Evolutionary conservation across 2,329 filamentous ascomycete species (phyloP).

Genomic region (Neurospora crassa): DNA sequence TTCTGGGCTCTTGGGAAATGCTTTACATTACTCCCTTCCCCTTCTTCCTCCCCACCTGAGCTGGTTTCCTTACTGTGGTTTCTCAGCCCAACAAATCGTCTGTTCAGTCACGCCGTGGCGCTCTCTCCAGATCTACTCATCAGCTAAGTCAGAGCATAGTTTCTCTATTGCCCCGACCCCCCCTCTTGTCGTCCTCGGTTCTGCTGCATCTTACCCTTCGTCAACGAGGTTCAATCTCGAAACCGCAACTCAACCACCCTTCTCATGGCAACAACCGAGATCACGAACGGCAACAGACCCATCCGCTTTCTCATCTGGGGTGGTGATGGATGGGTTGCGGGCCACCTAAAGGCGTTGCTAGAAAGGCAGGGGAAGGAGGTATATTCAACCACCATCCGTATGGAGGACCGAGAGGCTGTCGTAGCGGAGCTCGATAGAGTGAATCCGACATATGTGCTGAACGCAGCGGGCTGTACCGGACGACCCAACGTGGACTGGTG

Average conservation of each 20-base stretch:
- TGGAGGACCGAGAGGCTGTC: conserved; percentile 53
- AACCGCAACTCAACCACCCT: neutral
- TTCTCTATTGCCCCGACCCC: neutral
- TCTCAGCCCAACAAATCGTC: neutral
- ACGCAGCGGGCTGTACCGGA: conserved; percentile 56
- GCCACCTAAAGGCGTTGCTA: conserved; percentile 50
- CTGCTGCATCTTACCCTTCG: neutral
- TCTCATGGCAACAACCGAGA: conserved; percentile 22
- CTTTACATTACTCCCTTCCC: neutral
- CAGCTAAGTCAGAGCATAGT: neutral
- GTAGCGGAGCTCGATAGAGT: conserved; percentile 45
- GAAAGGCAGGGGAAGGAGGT: conserved; percentile 52
- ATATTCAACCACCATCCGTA: conserved; percentile 49
- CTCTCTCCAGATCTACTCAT: neutral
- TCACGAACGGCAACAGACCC: conserved; percentile 17
- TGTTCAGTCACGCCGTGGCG: neutral
- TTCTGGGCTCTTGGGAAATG: neutral
- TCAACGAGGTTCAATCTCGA: neutral
- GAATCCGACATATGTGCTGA: conserved; percentile 57
- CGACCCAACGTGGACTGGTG: conserved; percentile 64
- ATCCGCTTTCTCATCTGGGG: conserved; percentile 56
- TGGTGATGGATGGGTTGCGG: conserved; percentile 52
- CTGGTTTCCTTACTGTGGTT: neutral
- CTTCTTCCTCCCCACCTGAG: neutral
- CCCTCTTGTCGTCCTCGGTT: neutral